Evolutionary conservation across 2,329 filamentous ascomycete species (phyloP).

Genomic region (Ambrosiella cleistominuta): DNA sequence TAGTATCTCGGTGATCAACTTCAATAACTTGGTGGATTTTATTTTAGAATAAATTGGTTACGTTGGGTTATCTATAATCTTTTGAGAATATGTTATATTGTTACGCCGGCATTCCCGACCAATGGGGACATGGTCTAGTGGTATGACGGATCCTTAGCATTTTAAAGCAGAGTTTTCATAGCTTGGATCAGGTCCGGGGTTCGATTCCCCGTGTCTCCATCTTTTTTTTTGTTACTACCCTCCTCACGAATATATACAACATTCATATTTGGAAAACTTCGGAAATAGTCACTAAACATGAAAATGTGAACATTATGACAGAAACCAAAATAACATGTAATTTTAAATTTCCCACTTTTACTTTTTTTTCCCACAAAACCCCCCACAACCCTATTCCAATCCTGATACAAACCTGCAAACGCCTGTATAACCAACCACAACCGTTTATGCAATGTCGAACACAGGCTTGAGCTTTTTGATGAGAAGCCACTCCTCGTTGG

Average conservation of each 20-base stretch:
- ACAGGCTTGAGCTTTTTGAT: slow-evolving; percentile 90
- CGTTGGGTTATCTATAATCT: too few species aligned
- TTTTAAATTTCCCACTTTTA: neutral
- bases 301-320: neutral
- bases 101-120: neutral
- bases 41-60: too few species aligned
- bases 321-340: neutral
- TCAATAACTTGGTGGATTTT: too few species aligned
- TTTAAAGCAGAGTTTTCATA: neutral
- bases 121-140: neutral
- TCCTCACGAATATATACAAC: neutral
- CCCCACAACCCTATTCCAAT: neutral
- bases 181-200: slow-evolving; percentile 13
- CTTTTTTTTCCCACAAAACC: neutral
- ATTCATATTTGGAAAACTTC: neutral
- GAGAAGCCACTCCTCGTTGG: slow-evolving; percentile 83
- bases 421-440: neutral
- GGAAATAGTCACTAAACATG: neutral
- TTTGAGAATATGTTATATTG: too few species aligned
- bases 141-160: neutral
- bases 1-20: neutral
- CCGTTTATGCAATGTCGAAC: slow-evolving; percentile 61
- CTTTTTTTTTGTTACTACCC: neutral
- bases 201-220: slow-evolving; percentile 14
- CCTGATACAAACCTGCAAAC: neutral